Conservation (phyloP, 2,329 filamentous ascomycete species). For the Xylariomycetidae sp. region DNA sequence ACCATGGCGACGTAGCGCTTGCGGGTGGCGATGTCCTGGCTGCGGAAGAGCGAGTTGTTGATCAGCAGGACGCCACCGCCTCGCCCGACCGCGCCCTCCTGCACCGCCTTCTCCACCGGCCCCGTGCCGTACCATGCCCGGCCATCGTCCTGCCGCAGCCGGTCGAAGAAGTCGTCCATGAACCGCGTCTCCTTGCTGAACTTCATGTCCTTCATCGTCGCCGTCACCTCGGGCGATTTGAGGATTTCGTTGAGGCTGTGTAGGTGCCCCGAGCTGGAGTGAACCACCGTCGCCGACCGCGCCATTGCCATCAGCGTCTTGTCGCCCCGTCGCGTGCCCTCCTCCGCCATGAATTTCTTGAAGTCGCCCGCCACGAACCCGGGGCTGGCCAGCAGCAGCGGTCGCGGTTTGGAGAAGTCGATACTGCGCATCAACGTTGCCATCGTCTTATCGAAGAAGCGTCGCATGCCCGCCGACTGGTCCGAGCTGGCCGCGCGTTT, state of each 20-base stretch:
- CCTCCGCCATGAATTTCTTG: conserved; percentile 63
- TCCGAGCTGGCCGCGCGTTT: conserved; percentile 60
- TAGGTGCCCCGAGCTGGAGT: conserved; percentile 78
- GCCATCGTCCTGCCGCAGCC: conserved; percentile 77
- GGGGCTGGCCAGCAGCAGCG: conserved; percentile 79
- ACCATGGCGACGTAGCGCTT: conserved; percentile 80
- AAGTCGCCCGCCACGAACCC: conserved; percentile 83
- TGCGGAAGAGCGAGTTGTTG: conserved; percentile 82
- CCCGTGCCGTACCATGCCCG: conserved; percentile 84
- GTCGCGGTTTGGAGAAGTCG: conserved; percentile 64
- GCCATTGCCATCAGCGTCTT: conserved; percentile 60
- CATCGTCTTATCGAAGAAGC: conserved; percentile 74
- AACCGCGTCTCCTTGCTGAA: conserved; percentile 76
- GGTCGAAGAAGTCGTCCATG: conserved; percentile 77
- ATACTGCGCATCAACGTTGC: conserved; percentile 71
- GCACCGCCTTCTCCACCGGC: conserved; percentile 76
- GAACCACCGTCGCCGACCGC: conserved; percentile 65
- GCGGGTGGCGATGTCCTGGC: conserved; percentile 68
- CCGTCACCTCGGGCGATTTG: conserved; percentile 69
- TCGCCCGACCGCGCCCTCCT: conserved; percentile 79
- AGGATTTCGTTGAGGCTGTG: conserved; percentile 86
- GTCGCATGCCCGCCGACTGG: conserved; percentile 63
- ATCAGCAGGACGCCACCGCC: conserved; percentile 82
- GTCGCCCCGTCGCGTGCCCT: conserved; percentile 52
- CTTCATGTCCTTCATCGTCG: conserved; percentile 77